Percentiles rank a stretch among this genome's conserved stretches.
These are phyloP conservation scores for Abrus precatorius DNA, from an alignment of 306 rosid species.

Conservation along the genomic window DNA sequence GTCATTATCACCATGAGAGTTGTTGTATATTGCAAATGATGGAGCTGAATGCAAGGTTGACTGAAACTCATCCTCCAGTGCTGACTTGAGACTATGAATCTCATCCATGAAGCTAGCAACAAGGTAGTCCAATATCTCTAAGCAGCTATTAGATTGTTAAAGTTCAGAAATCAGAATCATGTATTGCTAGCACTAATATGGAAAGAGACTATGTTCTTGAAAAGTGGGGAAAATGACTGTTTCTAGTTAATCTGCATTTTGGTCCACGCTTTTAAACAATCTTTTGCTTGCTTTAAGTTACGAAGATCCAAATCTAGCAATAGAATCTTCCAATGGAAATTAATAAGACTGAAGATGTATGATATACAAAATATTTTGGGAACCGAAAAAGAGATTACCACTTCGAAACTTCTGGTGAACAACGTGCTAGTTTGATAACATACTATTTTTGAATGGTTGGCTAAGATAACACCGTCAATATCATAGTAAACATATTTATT, in stretches of 20 bases:
- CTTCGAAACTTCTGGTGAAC: background rate
- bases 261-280: constrained; percentile 29
- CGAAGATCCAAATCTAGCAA: background rate
- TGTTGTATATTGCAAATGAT: constrained; percentile 68
- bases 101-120: constrained; percentile 47
- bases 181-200: background rate
- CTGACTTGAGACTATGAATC: constrained; percentile 20
- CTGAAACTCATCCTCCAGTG: constrained; percentile 27
- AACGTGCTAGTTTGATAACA: no score
- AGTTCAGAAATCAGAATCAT: background rate
- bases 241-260: background rate
- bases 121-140: constrained; percentile 22
- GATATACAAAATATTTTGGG: background rate
- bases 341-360: no score
- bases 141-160: constrained; percentile 9
- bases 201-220: constrained; percentile 7
- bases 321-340: background rate
- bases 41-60: constrained; percentile 62
- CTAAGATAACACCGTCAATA: no score
- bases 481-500: no score
- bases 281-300: background rate
- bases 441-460: no score
- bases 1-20: constrained; percentile 49
- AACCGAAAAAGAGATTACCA: background rate
- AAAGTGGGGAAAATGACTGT: constrained; percentile 8